A percentile compares a stretch with the other conserved stretches of the same genome.
Evolutionary conservation across 345 rosid genomes (phyloP).

Genomic region (Camelina laxa): DNA sequence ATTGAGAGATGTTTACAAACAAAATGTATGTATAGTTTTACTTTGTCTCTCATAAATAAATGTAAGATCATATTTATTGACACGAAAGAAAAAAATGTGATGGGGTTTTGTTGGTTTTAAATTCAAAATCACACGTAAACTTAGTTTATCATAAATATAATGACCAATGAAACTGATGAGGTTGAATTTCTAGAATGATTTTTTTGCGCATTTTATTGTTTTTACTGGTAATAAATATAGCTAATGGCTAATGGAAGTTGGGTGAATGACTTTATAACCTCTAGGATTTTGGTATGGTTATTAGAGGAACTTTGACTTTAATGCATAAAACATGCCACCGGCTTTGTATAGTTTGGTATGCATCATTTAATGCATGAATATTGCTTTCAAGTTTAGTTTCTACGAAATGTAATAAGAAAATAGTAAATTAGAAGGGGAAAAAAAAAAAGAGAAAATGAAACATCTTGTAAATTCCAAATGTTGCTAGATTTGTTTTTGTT

Average conservation of each 20-base stretch:
- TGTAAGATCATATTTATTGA: background rate
- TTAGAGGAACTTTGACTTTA: constrained; percentile 36
- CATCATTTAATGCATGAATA: constrained; percentile 36
- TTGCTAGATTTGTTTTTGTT: too few species aligned
- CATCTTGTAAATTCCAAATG: background rate
- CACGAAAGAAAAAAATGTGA: too few species aligned
- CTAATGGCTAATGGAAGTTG: background rate
- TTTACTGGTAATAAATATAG: background rate
- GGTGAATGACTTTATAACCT: constrained; percentile 20
- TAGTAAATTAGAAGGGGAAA: background rate
- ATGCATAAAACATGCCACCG: constrained; percentile 46
- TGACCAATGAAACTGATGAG: too few species aligned
- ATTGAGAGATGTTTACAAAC: background rate
- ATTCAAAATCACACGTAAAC: too few species aligned
- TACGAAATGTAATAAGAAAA: background rate
- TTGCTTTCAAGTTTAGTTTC: constrained; percentile 31
- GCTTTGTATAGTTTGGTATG: constrained; percentile 40
- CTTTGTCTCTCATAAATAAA: background rate
- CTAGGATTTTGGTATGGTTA: constrained; percentile 27
- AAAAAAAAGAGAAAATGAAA: background rate
- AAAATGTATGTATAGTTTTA: background rate
- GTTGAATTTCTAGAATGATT: too few species aligned
- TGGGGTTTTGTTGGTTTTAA: too few species aligned
- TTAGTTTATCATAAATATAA: too few species aligned
- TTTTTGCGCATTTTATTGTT: background rate